These are phyloP conservation scores for Pseudogymnoascus sp. DNA, from an alignment of 2,329 filamentous ascomycete species.

Conservation along the genomic window DNA sequence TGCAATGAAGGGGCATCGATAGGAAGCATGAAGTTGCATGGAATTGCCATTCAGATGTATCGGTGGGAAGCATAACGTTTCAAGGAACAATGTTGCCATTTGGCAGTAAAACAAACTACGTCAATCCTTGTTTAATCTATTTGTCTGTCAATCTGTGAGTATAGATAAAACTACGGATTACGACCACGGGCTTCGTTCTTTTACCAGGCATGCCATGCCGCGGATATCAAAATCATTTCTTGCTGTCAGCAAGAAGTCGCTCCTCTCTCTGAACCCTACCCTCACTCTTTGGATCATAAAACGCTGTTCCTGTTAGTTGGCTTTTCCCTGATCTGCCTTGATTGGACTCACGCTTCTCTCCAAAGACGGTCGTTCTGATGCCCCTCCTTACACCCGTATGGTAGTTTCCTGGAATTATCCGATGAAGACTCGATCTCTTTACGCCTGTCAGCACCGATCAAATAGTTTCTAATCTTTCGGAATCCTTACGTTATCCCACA, in stretches of 20 bases:
- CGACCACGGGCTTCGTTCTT: not conserved
- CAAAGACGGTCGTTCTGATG: conserved; percentile 21
- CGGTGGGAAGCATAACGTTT: not conserved
- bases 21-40: too few relatives aligned
- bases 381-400: conserved; percentile 15
- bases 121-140: not conserved
- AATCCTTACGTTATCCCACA: conserved; percentile 22
- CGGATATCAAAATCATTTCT: not conserved
- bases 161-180: not conserved
- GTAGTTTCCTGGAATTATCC: conserved; percentile 21
- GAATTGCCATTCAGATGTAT: not conserved
- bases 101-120: not conserved
- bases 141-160: not conserved
- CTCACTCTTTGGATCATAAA: conserved; percentile 21
- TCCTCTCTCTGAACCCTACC: conserved; percentile 17
- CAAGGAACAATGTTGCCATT: not conserved
- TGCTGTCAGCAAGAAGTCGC: conserved; percentile 5
- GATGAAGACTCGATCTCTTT: conserved; percentile 18
- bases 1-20: too few relatives aligned
- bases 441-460: conserved; percentile 10
- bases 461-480: not conserved
- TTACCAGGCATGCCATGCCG: not conserved
- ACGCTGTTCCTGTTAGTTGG: conserved; percentile 14
- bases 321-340: not conserved
- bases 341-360: conserved; percentile 20